Base-by-base conservation (phyloP, 2,329 filamentous ascomycete species). In the Phoma herbarum region DNA sequence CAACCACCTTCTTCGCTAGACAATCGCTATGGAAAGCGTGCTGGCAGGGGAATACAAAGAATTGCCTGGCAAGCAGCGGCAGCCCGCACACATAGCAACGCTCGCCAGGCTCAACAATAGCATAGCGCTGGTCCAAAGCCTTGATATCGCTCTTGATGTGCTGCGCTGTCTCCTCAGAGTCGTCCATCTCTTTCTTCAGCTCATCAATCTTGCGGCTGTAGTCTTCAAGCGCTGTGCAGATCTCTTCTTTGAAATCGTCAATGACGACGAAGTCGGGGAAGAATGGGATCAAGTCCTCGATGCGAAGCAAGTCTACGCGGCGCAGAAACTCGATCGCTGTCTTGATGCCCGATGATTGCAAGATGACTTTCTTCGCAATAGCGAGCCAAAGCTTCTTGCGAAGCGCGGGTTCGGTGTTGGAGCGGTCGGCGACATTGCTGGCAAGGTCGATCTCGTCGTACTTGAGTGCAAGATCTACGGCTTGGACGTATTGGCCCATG, bases 231-330 rank as follows among this genome's bases (percentile, higher is more conserved):
- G 96, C 95, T 0, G 87, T 84, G 79, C 95, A 99, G 35, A 99
- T 98, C 75, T 99, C 95, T 63, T 98, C 93, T 75, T 98, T 97
- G 84, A 99, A 99, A 77, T 98, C 95, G 74, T 99, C 95, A 62
- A 99, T 98, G 50, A 98, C 91, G 23, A 98, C 93, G 74, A 99
- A 99, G 75, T 99, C 95, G 0, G 95, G 95, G 79, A 99, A 99
- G 82, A 99, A 97, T 0, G 95, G 95, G 39, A 99, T 98, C 28
- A 99, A 80, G 71, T 99, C 95, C 79, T 99, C 95, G 63, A 99
- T 99, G 63, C 90, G 90, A 47, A 99, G 86, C 12, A 98, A 84
- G 60, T 97, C 93, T 75, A 94, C 97, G 10, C 92, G 89, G 67
- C 92, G 92, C 12, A 98, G 84, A 72, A 99, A 97, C 61, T 96